Evolutionary conservation across 2,329 filamentous ascomycete species (phyloP).

Genomic region (Trichoderma sp.): DNA sequence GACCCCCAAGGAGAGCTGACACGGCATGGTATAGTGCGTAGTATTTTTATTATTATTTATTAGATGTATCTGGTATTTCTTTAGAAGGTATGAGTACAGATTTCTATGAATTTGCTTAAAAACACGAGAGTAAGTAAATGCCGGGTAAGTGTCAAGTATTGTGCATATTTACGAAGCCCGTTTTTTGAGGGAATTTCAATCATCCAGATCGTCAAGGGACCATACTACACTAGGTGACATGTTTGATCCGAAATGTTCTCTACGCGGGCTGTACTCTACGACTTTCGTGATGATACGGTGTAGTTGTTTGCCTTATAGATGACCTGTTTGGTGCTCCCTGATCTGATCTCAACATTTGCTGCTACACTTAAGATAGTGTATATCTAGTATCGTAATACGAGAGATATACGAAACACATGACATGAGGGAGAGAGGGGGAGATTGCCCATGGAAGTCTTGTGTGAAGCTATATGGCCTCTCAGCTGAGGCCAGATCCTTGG

Average conservation of each 20-base stretch:
- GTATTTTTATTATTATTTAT: neutral
- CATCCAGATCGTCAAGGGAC: neutral
- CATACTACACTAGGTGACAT: neutral
- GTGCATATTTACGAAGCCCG: neutral
- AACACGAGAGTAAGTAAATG: neutral
- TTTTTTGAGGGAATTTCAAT: neutral
- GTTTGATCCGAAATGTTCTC: neutral
- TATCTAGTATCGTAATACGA: neutral
- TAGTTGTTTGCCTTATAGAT: neutral
- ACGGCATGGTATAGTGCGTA: neutral
- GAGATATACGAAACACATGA: neutral
- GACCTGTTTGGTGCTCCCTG: neutral
- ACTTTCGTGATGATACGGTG: neutral
- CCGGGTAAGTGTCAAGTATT: neutral
- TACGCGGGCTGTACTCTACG: neutral
- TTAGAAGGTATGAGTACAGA: neutral
- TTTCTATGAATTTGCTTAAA: neutral
- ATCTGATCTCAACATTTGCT: neutral
- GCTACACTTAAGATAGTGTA: neutral
- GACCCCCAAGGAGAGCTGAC: neutral
- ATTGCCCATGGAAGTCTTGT: neutral
- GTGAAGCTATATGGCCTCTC: neutral
- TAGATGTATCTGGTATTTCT: neutral
- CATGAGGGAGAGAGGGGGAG: fast-evolving
- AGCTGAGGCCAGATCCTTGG: neutral